Evolutionary conservation across 2,329 filamentous ascomycete species (phyloP), one percentile per base, ranked within the genome.

Genomic region (Metarhizium guizhouense): DNA sequence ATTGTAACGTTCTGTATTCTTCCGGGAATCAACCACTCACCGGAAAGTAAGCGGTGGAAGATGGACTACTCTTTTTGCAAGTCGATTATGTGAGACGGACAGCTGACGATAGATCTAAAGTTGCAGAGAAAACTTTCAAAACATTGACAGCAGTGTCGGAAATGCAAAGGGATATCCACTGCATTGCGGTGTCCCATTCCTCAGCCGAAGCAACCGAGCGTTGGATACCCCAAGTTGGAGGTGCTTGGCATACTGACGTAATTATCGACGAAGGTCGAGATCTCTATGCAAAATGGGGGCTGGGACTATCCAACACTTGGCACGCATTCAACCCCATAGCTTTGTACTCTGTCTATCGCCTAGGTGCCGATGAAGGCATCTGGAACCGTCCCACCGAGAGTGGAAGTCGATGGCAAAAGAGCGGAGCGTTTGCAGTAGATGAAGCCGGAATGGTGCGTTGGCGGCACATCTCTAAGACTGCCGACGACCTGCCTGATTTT

Each of bases 321-420:
- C 84, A 89, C 63, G 78, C 86, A 6, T 67, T 87, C 16, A 81
- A 76, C 54, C 84, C 84, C 0, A 65, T 74, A 54, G 75, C 78
- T n/a, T 59, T 89, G 56, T 81, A 76, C 63, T 75, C 73, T n/a
- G 77, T 79, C 2, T 80, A 81, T 58, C 77, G 72, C 55, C 70
- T 89, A 30, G 82, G 79, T 13, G 79, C 75, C 58, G 71, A 79
- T 51, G 84, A 89, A 65, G 78, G 82, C 14, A 86, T 89, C 60
- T 85, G 81, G 78, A 85, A 85, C 65, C 70, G 80, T 29, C 76
- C 81, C 3, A 84, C 82, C 2, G 82, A 86, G 68, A 86, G 80
- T 64, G 86, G 86, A 43, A 82, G 72, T 60, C 70, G 84, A 53
- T 90, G 86, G 86, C 86, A 90, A 76, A 85, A 73, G 30, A 75